Conservation (phyloP, 192 early-diverging fungal species). For the Coemansia sp. region DNA sequence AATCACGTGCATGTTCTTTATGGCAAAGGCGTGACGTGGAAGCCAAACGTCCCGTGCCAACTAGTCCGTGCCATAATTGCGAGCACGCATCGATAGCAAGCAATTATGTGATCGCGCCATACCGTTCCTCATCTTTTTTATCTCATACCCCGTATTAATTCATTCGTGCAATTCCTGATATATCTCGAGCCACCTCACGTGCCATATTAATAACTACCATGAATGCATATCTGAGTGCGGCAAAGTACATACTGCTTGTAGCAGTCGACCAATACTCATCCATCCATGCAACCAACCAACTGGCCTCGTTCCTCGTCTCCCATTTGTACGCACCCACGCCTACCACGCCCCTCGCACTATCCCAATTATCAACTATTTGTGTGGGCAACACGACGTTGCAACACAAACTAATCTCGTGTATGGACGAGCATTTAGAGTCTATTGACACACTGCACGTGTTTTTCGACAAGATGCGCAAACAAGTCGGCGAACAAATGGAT, state of each 20-base stretch:
- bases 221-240: conserved; percentile 34
- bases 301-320: conserved; percentile 13
- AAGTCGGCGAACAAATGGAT: conserved; percentile 31
- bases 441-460: conserved; percentile 35
- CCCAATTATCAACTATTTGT: background rate
- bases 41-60: too few relatives aligned
- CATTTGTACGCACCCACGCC: conserved; percentile 26
- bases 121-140: too few relatives aligned
- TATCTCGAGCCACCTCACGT: too few relatives aligned
- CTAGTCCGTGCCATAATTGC: too few relatives aligned
- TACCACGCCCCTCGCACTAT: conserved; percentile 4
- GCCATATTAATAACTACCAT: background rate
- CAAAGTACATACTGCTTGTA: conserved; percentile 36
- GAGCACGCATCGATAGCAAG: too few relatives aligned
- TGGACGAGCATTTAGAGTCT: conserved; percentile 14
- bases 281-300: background rate
- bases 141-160: too few relatives aligned
- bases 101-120: too few relatives aligned
- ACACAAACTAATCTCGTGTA: conserved; percentile 4
- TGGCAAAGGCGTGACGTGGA: too few relatives aligned
- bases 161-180: too few relatives aligned
- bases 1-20: too few relatives aligned
- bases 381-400: conserved; percentile 17
- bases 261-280: conserved; percentile 43
- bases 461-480: conserved; percentile 22